Evolutionary conservation across 192 early-diverging fungal genomes (phyloP).

Genomic region (Geranomyces michiganensis): DNA sequence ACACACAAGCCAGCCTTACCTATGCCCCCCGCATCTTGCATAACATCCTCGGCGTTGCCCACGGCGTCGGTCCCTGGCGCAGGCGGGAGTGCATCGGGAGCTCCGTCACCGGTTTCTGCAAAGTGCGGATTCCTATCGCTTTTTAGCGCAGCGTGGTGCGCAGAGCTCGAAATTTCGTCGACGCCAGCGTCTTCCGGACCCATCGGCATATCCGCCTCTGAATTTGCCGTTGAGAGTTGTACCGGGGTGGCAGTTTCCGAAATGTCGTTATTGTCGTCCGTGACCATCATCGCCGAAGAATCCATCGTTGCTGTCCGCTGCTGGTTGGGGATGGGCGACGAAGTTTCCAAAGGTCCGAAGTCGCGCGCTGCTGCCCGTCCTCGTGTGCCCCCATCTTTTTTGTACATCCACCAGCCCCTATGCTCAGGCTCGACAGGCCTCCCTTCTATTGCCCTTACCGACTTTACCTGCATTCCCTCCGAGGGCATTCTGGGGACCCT

Average conservation of each 20-base stretch:
- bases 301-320: not conserved
- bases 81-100: not conserved
- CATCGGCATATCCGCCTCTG: not conserved
- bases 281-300: not conserved
- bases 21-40: not conserved
- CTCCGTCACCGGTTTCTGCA: not conserved
- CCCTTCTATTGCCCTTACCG: too few relatives aligned
- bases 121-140: too few relatives aligned
- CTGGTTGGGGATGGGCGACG: too few relatives aligned
- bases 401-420: too few relatives aligned
- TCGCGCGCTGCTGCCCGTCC: too few relatives aligned
- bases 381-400: too few relatives aligned
- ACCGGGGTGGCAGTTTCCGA: not conserved
- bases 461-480: too few relatives aligned
- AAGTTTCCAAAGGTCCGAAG: too few relatives aligned
- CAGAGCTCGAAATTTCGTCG: not conserved
- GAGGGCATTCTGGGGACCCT: too few relatives aligned
- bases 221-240: not conserved
- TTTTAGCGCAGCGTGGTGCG: not conserved
- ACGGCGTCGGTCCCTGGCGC: not conserved
- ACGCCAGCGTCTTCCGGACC: constrained; percentile 4
- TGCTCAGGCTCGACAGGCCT: too few relatives aligned
- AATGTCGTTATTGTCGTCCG: not conserved
- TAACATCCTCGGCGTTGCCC: not conserved
- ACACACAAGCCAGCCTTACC: too few relatives aligned